Evolutionary conservation across 768 basidiomycete genomes (phyloP), one percentile per base, ranked within the genome.

Genomic region (Xerocomellus dryophilus): DNA sequence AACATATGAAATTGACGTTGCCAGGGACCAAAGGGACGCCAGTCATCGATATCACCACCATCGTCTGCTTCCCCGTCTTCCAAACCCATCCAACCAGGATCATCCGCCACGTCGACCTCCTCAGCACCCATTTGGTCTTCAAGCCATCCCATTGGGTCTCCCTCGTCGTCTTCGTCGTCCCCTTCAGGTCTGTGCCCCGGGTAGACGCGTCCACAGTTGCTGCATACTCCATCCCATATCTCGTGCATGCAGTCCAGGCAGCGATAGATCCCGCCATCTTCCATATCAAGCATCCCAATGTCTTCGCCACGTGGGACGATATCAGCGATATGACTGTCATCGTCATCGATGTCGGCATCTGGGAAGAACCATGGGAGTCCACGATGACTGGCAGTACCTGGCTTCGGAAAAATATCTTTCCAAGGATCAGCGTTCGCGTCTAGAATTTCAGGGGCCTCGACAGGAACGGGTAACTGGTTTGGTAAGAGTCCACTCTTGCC

Each of bases 201-300:
- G 61, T 89, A 90, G 18, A 66, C 67, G 32, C 87, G 77, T 27
- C 78, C 74, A 59, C 90, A 92, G 11, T 64, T 62, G 5, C 82
- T 77, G 63, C 90, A 93, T 20, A 76, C 65, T 2, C 86, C 86
- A 55, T 76, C 82, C 80, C 78, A 82, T 56, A 93, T 86, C 70
- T 93, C 90, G 62, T 91, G 83, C 76, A 84, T 78, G 58, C 89
- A 92, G 40, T 84, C 83, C 15, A 82, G 62, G 65, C 90, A 93
- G 17, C 90, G 79, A 62, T 82, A 85, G n/a, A 92, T 76, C 1
- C 84, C 86, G 11, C 84, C 87, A 54, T 91, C 90, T 58, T 90
- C 88, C 9, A 73, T 75, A 62, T 92, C 90, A 32, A 79, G 78
- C 74, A 86, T 81, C 1, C 88, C 88, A 60, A 84, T 70, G 25